A percentile compares a stretch with the other conserved stretches of the same genome.
Conservation (phyloP, 345 rosid species). For the Barbarea vulgaris region DNA sequence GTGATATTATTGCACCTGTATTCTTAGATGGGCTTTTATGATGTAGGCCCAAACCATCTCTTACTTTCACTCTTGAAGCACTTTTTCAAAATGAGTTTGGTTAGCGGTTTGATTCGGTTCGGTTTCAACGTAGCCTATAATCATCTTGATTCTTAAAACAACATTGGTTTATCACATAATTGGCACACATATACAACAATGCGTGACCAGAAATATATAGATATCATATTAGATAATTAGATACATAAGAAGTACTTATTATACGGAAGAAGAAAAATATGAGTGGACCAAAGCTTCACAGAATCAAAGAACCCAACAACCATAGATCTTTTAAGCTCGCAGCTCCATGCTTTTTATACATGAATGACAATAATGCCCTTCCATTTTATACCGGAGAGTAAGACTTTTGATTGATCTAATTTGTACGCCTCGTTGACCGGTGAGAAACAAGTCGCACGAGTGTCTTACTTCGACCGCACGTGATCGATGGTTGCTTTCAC, state of each 20-base stretch:
- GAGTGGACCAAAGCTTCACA: slow-evolving; percentile 2
- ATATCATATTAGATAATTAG: neutral
- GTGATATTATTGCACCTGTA: neutral
- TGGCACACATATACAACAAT: neutral
- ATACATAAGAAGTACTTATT: neutral
- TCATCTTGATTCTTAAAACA: no score
- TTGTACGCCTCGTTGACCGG: slow-evolving; percentile 16
- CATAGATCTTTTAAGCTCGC: slow-evolving; percentile 17
- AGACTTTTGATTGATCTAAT: neutral
- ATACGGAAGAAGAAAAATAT: neutral
- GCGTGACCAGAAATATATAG: neutral
- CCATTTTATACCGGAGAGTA: neutral
- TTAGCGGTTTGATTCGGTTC: no score
- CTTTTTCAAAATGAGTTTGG: neutral
- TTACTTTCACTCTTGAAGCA: no score
- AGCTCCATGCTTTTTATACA: neutral
- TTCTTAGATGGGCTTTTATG: neutral
- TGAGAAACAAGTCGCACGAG: slow-evolving; percentile 51
- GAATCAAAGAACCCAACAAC: slow-evolving; percentile 27
- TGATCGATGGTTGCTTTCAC: slow-evolving; percentile 40
- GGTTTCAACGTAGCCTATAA: neutral
- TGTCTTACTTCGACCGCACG: slow-evolving; percentile 46
- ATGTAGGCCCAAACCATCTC: neutral
- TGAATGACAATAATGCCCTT: slow-evolving; percentile 1
- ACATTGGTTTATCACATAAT: no score